A percentile compares a stretch with the other conserved stretches of the same genome.
Conservation (phyloP, 2,329 filamentous ascomycete species). For the Gnomoniopsis sp. region DNA sequence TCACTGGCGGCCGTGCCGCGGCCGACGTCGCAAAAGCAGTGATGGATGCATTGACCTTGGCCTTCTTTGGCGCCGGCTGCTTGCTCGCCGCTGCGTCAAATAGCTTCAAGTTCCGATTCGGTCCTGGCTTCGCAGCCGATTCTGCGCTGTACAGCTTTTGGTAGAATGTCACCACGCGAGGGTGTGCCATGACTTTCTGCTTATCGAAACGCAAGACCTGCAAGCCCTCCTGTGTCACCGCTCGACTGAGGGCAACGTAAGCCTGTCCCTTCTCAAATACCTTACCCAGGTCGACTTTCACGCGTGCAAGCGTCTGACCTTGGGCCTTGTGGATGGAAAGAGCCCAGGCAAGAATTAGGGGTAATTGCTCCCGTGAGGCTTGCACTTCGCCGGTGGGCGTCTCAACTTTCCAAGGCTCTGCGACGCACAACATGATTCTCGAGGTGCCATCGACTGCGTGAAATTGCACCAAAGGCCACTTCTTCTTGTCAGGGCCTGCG, state of each 20-base stretch:
- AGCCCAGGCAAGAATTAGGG: slow-evolving; percentile 93
- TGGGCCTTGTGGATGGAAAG: slow-evolving; percentile 98
- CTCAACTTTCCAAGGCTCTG: slow-evolving; percentile 94
- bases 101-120: slow-evolving; percentile 50
- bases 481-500: slow-evolving; percentile 40
- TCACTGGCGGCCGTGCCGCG: slow-evolving; percentile 16
- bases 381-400: slow-evolving; percentile 93
- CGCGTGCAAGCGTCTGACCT: slow-evolving; percentile 87
- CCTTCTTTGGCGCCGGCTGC: slow-evolving; percentile 22
- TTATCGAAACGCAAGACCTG: slow-evolving; percentile 88
- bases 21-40: slow-evolving; percentile 38
- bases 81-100: slow-evolving; percentile 59
- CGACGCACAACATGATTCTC: slow-evolving; percentile 74
- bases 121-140: slow-evolving; percentile 18
- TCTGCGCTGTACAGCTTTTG: slow-evolving; percentile 74
- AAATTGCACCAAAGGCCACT: slow-evolving; percentile 85
- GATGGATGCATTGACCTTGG: slow-evolving; percentile 27
- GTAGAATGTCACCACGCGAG: slow-evolving; percentile 83
- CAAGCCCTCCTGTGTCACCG: slow-evolving; percentile 80
- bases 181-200: slow-evolving; percentile 89
- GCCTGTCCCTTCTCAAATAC: slow-evolving; percentile 98
- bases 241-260: slow-evolving; percentile 92
- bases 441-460: slow-evolving; percentile 72
- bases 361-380: slow-evolving; percentile 77
- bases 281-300: slow-evolving; percentile 87